Percentiles rank a stretch among this genome's conserved stretches.
These are phyloP conservation scores for Didymosphaeria variabile DNA, from an alignment of 2,329 filamentous ascomycete genomes.

Conservation along the genomic window DNA sequence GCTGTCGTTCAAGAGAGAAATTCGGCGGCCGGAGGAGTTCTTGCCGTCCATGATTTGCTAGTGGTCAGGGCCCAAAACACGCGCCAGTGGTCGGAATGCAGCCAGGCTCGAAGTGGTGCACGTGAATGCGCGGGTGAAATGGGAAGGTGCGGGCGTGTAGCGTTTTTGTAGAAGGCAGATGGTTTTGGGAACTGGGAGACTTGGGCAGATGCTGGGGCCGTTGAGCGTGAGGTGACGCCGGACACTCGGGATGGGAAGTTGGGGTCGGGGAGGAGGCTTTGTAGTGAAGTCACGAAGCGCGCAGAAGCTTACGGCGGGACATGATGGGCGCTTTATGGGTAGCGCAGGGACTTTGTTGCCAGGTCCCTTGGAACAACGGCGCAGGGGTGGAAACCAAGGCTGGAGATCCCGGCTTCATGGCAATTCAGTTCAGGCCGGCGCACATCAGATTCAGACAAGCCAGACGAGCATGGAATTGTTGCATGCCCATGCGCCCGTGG, in stretches of 20 bases:
- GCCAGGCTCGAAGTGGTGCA: constrained; percentile 28
- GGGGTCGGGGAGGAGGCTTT: neutral
- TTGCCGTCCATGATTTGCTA: constrained; percentile 59
- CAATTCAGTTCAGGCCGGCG: constrained; percentile 7
- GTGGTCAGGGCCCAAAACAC: constrained; percentile 33
- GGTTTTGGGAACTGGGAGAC: neutral
- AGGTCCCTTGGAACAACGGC: constrained; percentile 11
- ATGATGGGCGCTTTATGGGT: constrained; percentile 12
- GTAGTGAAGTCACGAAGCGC: constrained; percentile 11
- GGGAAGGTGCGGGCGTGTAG: constrained; percentile 1
- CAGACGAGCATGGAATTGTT: constrained; percentile 9
- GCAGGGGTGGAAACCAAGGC: constrained; percentile 8
- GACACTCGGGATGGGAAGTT: neutral
- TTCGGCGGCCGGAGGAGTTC: constrained; percentile 59
- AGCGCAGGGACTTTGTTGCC: constrained; percentile 9
- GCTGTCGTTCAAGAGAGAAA: constrained; percentile 61
- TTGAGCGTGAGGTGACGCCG: constrained; percentile 3
- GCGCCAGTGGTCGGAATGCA: constrained; percentile 42
- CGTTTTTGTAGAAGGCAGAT: constrained; percentile 1
- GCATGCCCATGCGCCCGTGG: neutral
- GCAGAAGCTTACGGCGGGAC: neutral
- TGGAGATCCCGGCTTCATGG: constrained; percentile 13
- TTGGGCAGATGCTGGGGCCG: neutral
- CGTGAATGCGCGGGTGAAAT: constrained; percentile 27
- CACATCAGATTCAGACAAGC: constrained; percentile 1